A percentile compares a stretch with the other conserved stretches of the same genome.
Conservation (phyloP, 2,329 filamentous ascomycete species). For the Fusarium dlaminii region DNA sequence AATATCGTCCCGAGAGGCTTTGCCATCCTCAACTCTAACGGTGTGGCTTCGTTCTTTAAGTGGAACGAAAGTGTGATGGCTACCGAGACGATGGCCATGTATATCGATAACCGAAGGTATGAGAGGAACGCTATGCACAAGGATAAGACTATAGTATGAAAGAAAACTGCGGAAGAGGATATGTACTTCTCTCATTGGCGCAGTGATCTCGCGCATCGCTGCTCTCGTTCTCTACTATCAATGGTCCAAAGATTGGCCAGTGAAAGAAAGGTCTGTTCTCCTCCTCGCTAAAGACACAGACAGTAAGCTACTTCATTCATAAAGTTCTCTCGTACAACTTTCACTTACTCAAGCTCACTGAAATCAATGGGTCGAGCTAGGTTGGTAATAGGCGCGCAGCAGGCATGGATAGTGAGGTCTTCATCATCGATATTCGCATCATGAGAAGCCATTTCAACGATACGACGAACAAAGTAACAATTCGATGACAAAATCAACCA, state of each 20-base stretch:
- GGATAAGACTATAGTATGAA: not conserved
- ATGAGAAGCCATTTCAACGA: conserved; percentile 24
- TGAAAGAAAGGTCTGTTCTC: conserved; percentile 19
- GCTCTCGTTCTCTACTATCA: conserved; percentile 78
- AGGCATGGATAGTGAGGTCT: conserved; percentile 48
- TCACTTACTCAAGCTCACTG: conserved; percentile 51
- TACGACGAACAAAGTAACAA: not conserved
- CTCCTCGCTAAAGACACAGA: not conserved
- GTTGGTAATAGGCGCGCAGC: conserved; percentile 52
- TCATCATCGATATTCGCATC: conserved; percentile 43
- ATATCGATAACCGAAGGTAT: conserved; percentile 87
- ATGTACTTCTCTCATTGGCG: conserved; percentile 76
- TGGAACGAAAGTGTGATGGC: conserved; percentile 96
- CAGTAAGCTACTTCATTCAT: not conserved
- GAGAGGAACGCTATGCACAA: conserved; percentile 75
- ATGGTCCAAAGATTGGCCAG: conserved; percentile 69
- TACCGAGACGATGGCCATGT: conserved; percentile 88
- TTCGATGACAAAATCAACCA: not conserved
- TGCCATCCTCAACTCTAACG: conserved; percentile 78
- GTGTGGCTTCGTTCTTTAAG: conserved; percentile 75
- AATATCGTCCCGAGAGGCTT: conserved; percentile 88
- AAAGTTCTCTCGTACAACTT: not conserved
- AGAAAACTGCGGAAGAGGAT: not conserved
- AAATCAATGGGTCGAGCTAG: conserved; percentile 57
- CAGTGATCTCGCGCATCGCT: conserved; percentile 82